Percentiles rank a stretch among this genome's conserved stretches.
These are phyloP conservation scores for Lactarius trivialis DNA, from an alignment of 768 basidiomycete genomes.

Conservation along the genomic window DNA sequence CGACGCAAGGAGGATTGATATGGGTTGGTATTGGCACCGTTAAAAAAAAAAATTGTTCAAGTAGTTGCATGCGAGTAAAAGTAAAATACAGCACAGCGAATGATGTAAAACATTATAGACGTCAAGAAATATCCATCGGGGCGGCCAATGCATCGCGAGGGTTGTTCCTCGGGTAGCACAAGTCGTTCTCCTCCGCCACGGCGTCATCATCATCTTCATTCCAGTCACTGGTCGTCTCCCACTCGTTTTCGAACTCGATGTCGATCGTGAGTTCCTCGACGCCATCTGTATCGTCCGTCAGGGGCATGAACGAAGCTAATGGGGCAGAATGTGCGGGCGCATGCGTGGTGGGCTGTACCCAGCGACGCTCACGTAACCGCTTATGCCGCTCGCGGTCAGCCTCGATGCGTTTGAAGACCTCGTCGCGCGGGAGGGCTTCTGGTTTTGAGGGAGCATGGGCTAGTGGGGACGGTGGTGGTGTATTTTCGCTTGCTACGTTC, in stretches of 20 bases:
- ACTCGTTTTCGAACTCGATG: slow-evolving; percentile 84
- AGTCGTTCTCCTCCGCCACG: slow-evolving; percentile 57
- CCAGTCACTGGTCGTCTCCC: slow-evolving; percentile 88
- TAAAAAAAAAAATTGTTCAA: neutral
- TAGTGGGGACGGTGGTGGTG: slow-evolving; percentile 22
- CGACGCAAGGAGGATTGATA: slow-evolving; percentile 35
- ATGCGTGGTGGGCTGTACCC: slow-evolving; percentile 76
- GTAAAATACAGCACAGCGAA: slow-evolving; percentile 12
- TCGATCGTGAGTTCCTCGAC: slow-evolving; percentile 60
- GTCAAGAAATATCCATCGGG: slow-evolving; percentile 38
- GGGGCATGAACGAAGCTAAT: slow-evolving; percentile 56
- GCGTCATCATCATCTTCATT: slow-evolving; percentile 85
- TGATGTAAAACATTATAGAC: slow-evolving; percentile 9
- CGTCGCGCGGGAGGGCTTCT: slow-evolving; percentile 37
- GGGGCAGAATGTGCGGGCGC: slow-evolving; percentile 37
- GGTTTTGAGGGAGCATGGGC: slow-evolving; percentile 23
- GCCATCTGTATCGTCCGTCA: slow-evolving; percentile 45
- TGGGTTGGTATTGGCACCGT: neutral
- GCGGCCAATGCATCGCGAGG: slow-evolving; percentile 31
- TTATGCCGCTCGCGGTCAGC: slow-evolving; percentile 92
- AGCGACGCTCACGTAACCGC: slow-evolving; percentile 80
- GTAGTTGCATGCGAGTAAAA: slow-evolving; percentile 11
- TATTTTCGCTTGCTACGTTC: slow-evolving; percentile 26
- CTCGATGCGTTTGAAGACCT: slow-evolving; percentile 81
- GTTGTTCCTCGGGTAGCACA: slow-evolving; percentile 55